Percentiles rank a stretch among this genome's conserved stretches.
Conservation (phyloP, 1,284 basidiomycete genomes). For the Marasmius tenuissimus region DNA sequence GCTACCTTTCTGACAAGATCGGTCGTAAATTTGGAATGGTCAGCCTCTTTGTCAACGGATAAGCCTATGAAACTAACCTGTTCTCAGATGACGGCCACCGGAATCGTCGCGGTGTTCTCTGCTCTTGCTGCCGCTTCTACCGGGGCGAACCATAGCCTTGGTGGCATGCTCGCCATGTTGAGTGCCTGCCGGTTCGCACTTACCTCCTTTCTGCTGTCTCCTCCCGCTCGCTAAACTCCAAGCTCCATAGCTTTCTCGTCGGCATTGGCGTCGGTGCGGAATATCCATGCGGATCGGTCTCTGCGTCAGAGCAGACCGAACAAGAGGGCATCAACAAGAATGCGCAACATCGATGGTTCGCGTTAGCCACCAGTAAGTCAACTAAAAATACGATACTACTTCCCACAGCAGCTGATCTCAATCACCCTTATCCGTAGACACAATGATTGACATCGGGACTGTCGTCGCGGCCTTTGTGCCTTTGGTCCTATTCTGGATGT, state of each 20-base stretch:
- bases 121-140: conserved; percentile 81
- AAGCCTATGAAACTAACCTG: not conserved
- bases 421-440: conserved; percentile 43
- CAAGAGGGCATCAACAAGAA: conserved; percentile 75
- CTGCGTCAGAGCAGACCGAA: conserved; percentile 89
- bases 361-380: conserved; percentile 76
- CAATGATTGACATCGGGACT: conserved; percentile 90
- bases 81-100: conserved; percentile 69
- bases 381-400: not conserved
- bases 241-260: conserved; percentile 60
- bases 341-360: conserved; percentile 84
- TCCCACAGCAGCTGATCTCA: not conserved
- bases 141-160: conserved; percentile 72
- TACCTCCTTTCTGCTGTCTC: not conserved
- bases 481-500: conserved; percentile 86
- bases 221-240: not conserved
- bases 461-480: conserved; percentile 84
- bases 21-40: conserved; percentile 91
- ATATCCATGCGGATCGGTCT: conserved; percentile 91
- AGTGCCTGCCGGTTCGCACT: conserved; percentile 72
- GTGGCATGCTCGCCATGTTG: conserved; percentile 76
- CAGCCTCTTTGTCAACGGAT: conserved; percentile 18
- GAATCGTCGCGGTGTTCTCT: conserved; percentile 80
- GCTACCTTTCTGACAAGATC: conserved; percentile 80
- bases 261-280: conserved; percentile 88